Evolutionary conservation across 805 yeast genomes (phyloP), one percentile per base, ranked within the genome.

Genomic region (Isabelozyma pseudorhagii): DNA sequence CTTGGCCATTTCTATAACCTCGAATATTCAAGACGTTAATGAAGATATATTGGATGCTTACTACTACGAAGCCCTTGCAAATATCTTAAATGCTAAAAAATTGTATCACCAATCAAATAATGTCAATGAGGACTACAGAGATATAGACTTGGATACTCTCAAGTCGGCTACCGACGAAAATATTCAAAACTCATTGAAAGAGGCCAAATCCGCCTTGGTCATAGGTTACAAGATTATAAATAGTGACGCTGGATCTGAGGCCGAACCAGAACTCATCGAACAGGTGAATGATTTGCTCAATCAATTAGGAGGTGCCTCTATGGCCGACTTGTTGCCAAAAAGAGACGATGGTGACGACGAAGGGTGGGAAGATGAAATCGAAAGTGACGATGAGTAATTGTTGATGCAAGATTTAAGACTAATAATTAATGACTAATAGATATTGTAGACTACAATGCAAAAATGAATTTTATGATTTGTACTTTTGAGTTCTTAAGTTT

Each of bases 51-150:
- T 89, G 50, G 98, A 94, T 60, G 78, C 85, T 39, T 87, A 80
- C 61, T 94, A 94, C 64, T 71, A 91, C 54, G 96, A 89, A 61
- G 96, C 94, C 0, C 81, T 92, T 59, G 83, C 94, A 0, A 77
- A 84, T 60, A 64, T 82, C 53, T 68, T 87, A 50, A 58, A 56
- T 46, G 74, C 73, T 18, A 72, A 71, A 48, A 58, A 57, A 50
- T 36, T 59, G 11, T 53, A 51, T 40, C 51, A 52, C 13, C 50
- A 54, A 17, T 39, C 47, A 21, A 65, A 69, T 14, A 71, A 78
- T n/a, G 71, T 75, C 6, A 50, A 48, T 2, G 59, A 63, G 40
- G 78, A 78, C 52, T 78, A 74, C 58, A 67, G 80, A 50, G 77
- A 75, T 10, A 57, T 68, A 18, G 63, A 68, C 7, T 53, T 70